Evolutionary conservation across 768 basidiomycete genomes (phyloP), one percentile per base, ranked within the genome.

Genomic region (Xerocomellus intermedius): DNA sequence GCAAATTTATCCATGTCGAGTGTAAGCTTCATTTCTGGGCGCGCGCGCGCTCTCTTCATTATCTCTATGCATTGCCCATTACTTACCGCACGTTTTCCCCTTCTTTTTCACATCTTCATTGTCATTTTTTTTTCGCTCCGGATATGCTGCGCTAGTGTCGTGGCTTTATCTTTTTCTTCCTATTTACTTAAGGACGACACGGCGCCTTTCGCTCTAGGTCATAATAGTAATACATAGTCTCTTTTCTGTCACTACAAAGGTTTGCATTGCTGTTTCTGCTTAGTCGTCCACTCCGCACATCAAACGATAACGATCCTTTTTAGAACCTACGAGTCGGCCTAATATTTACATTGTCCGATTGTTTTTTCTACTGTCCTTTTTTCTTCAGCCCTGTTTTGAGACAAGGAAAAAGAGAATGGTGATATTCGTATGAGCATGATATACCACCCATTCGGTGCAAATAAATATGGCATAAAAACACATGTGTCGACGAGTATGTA

Each of bases 261-360:
- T 60, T 36, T 72, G 63, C 70, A 70, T 70, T 56, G 59, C 66
- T 70, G 70, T 66, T 66, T 59, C n/a, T 60, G 57, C 51, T 62
- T 47, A 50, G 57, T 57, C 57, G 51, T 57, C 57, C 21, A 28
- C 32, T 9, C 52, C 42, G 32, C 54, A 45, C 68, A 70, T 57
- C 53, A 58, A 60, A 64, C 59, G 26, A 64, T 59, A 58, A 65
- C 65, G 32, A 61, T 69, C 68, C 58, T 54, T 17, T 37, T 37
- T 37, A 37, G 17, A 37, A n/a, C 36, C 33, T 35, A 35, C 33
- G 13, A 14, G 13, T 35, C 33, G 33, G 33, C 12, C 14, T 37
- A 37, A 37, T 37, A 37, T 37, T 37, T 37, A 3, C 13, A n/a
- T 37, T 17, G 36, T 17, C 36, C n/a, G 36, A n/a, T 37, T 16